Evolutionary conservation across 2,329 filamentous ascomycete species (phyloP), one percentile per base, ranked within the genome.

Genomic region (Alternaria tenuissima): DNA sequence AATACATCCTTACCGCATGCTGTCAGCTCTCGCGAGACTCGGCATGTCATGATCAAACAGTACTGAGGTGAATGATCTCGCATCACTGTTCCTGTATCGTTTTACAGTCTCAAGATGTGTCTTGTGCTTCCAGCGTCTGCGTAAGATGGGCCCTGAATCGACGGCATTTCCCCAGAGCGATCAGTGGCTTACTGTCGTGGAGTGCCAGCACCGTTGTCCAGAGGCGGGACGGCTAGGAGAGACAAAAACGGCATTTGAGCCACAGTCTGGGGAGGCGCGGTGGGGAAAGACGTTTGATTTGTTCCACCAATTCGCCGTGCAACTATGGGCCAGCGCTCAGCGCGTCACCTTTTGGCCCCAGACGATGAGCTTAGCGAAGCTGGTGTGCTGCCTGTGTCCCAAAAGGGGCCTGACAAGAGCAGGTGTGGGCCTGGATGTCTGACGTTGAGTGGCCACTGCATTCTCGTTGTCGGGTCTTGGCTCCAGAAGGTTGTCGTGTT

Each of bases 401-500:
- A 60, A 64, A 62, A 46, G 52, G 55, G 59, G 53, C 63, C 63
- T 66, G 63, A 66, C 63, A 66, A 61, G 56, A 58, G 57, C 47
- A 51, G 47, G 53, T 46, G 43, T 36, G 55, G 59, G 47, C 47
- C 20, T 44, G 20, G 30, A 48, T 44, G 57, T 60, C 39, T 44
- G 55, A 59, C 55, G 46, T 39, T 49, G 26, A 36, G 64, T 48
- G 56, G 30, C 39, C 63, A 67, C 61, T 34, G 61, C 63, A 62
- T 66, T 62, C 55, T 62, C 61, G 58, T 64, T 49, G 34, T 55
- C 30, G 34, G 20, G 57, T n/a, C 61, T 62, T 63, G 61, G 65
- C 57, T 54, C 41, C 11, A 57, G 53, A 62, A 55, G 56, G 66
- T 66, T 66, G 68, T 66, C 68, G 67, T 67, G 68, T 61, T 71